These are phyloP conservation scores for Thielaviopsis populi DNA, from an alignment of 2,329 filamentous ascomycete genomes.

Conservation along the genomic window DNA sequence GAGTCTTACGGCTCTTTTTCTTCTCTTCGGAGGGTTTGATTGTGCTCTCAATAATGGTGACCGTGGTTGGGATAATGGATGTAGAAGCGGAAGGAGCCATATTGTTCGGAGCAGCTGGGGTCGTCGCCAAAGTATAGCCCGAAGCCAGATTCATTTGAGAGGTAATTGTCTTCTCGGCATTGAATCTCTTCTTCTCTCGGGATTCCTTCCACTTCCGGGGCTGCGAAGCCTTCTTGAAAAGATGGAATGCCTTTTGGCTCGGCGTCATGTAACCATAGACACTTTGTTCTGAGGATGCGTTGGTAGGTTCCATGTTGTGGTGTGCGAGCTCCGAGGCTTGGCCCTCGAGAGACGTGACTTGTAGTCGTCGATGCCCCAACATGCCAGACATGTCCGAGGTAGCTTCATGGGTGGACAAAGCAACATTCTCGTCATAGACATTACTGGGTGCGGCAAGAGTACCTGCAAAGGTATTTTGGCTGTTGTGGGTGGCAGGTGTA, in stretches of 20 bases:
- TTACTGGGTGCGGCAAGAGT: not conserved
- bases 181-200: constrained; percentile 12
- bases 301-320: constrained; percentile 14
- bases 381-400: constrained; percentile 4
- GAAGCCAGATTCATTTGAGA: constrained; percentile 11
- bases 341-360: constrained; percentile 13
- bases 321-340: constrained; percentile 14
- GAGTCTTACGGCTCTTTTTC: constrained; percentile 6
- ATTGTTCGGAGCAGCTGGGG: not conserved
- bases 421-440: not conserved
- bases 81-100: not conserved
- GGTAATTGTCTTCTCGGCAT: constrained; percentile 9
- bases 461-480: not conserved
- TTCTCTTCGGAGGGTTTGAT: not conserved
- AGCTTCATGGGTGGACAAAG: not conserved
- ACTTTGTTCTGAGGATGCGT: constrained; percentile 14
- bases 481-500: not conserved
- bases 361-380: constrained; percentile 6
- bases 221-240: constrained; percentile 15
- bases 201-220: constrained; percentile 14
- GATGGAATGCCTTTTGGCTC: constrained; percentile 14
- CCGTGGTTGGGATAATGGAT: constrained; percentile 5
- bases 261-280: constrained; percentile 17
- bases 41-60: constrained; percentile 10
- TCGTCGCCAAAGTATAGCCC: constrained; percentile 1